A percentile compares a stretch with the other conserved stretches of the same genome.
phyloP scores from a whole-genome alignment of 225 moss, liverwort and hornwort species.

The Pleurozium schreberi region DNA sequence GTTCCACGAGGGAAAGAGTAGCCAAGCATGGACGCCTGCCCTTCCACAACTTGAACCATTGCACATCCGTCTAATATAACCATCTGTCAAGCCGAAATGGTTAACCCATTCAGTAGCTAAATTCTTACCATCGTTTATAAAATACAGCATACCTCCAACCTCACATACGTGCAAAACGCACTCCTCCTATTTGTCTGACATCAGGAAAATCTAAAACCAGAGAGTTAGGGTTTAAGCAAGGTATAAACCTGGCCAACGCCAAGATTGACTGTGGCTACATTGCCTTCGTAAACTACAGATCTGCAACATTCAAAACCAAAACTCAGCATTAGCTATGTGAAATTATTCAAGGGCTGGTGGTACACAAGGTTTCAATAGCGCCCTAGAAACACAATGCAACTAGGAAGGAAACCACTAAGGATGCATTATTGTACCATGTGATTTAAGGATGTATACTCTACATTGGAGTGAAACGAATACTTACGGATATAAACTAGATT shows the following conservation, averaged over 20 bases:
- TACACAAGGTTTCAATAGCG: neutral
- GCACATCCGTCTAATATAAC: slow-evolving; percentile 79
- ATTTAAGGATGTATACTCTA: neutral
- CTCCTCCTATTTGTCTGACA: neutral
- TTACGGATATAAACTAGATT: slow-evolving; percentile 17
- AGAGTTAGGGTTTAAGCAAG: neutral
- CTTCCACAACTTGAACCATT: slow-evolving; percentile 61
- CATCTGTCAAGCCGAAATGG: slow-evolving; percentile 24
- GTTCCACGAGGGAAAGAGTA: slow-evolving; percentile 54
- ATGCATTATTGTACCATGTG: neutral
- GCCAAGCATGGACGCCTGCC: slow-evolving; percentile 72
- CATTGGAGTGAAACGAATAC: neutral
- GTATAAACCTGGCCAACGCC: slow-evolving; percentile 33
- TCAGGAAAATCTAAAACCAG: neutral
- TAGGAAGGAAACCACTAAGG: neutral
- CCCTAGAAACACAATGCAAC: neutral
- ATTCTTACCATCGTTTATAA: neutral
- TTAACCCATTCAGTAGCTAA: neutral
- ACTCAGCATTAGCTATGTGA: neutral
- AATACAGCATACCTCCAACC: neutral
- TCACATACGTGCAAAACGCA: neutral
- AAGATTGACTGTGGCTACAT: slow-evolving; percentile 21
- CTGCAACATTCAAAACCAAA: slow-evolving; percentile 12
- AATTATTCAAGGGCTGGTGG: neutral
- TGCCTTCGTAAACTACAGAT: slow-evolving; percentile 18